Evolutionary conservation across 139 green algal species (phyloP), one percentile per base, ranked within the genome.

Genomic region (Micractinium conductrix): DNA sequence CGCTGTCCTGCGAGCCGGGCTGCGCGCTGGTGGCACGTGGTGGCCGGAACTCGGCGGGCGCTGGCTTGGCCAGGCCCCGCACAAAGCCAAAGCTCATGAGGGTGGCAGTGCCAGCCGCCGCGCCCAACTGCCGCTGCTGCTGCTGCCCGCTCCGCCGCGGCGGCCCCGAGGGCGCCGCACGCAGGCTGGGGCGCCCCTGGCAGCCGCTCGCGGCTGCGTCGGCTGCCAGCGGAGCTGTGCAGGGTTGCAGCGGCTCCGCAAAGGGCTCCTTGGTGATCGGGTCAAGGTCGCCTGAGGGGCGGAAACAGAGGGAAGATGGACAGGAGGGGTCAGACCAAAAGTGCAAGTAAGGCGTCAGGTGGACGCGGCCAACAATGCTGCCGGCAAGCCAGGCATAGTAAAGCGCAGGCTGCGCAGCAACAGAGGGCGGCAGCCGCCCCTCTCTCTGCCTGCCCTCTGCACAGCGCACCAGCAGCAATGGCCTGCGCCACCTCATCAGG

Each of bases 401-500:
- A n/a, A n/a, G n/a, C n/a, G n/a, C n/a, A n/a, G n/a, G n/a, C n/a
- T n/a, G n/a, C n/a, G n/a, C n/a, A n/a, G n/a, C n/a, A n/a, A n/a
- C n/a, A n/a, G n/a, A n/a, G n/a, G n/a, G n/a, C n/a, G n/a, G n/a
- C n/a, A n/a, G n/a, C n/a, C n/a, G n/a, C n/a, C n/a, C n/a, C n/a
- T n/a, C n/a, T n/a, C n/a, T n/a, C n/a, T n/a, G n/a, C n/a, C n/a
- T n/a, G n/a, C n/a, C n/a, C n/a, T n/a, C n/a, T n/a, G n/a, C n/a
- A n/a, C n/a, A n/a, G n/a, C 60, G 37, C 50, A 92, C 94, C 96
- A 42, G 82, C 73, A 5, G 96, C 96, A 35, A 98, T 91, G 35
- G 79, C 83, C 4, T 74, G 74, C 9, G 93, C 96, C 8, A 96
- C 19, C 0, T 90, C 78, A 4, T 87, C 71, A 2, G 85, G 67